These are phyloP conservation scores for Fusarium illudens DNA, from an alignment of 2,329 filamentous ascomycete species.

Conservation along the genomic window DNA sequence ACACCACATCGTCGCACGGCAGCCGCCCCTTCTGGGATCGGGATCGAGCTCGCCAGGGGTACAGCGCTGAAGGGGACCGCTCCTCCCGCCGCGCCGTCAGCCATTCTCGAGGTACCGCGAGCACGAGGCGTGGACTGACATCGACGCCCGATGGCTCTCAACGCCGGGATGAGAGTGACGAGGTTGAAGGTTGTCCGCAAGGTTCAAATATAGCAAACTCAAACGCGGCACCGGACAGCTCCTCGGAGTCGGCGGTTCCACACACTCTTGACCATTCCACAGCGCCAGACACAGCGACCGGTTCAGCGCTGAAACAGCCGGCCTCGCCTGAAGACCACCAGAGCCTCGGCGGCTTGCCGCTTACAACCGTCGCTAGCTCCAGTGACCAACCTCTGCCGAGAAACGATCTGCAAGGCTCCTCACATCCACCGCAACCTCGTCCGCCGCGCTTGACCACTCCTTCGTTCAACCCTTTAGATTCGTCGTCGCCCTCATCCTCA, in stretches of 20 bases:
- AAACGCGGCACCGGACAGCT: conserved; percentile 19
- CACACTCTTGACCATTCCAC: conserved; percentile 29
- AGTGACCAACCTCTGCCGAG: conserved; percentile 34
- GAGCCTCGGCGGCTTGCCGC: conserved; percentile 34
- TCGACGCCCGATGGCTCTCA: conserved; percentile 27
- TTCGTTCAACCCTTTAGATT: conserved; percentile 27
- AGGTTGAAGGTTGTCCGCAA: conserved; percentile 3
- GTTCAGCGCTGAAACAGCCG: conserved; percentile 34
- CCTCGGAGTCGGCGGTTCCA: conserved; percentile 33
- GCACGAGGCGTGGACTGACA: conserved; percentile 29
- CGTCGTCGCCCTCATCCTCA: conserved; percentile 27
- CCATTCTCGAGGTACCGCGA: conserved; percentile 34
- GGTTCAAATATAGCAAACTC: conserved; percentile 25
- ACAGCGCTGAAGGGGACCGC: conserved; percentile 17
- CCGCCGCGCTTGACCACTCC: conserved; percentile 33
- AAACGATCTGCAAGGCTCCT: conserved; percentile 32
- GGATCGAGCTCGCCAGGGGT: conserved; percentile 28
- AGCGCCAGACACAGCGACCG: conserved; percentile 18
- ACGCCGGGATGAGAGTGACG: conserved; percentile 21
- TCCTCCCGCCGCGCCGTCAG: conserved; percentile 34
- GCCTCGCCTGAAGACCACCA: conserved; percentile 33
- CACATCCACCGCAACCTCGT: conserved; percentile 34
- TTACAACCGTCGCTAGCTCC: conserved; percentile 36
- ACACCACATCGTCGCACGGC: conserved; percentile 32
- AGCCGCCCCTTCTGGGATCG: conserved; percentile 40